Evolutionary conservation across 345 rosid species (phyloP).

Genomic region (Citrus mangshanensis): DNA sequence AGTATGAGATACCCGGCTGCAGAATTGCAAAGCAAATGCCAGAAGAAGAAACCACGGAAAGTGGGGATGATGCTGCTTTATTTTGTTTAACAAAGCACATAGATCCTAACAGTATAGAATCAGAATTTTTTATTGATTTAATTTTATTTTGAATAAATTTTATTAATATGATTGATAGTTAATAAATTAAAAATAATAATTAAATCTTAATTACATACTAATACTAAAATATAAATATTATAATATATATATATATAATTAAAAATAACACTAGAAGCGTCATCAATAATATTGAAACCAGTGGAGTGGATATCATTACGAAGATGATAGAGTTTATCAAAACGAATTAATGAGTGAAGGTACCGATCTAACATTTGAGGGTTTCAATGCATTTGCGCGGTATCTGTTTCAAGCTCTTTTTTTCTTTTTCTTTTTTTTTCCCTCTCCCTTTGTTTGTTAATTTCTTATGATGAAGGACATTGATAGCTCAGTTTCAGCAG

Average conservation of each 20-base stretch:
- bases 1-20: slow-evolving; percentile 12
- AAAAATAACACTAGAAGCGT: not conserved
- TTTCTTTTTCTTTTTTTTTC: not conserved
- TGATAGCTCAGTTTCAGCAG: too few species aligned
- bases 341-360: slow-evolving; percentile 12
- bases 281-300: not conserved
- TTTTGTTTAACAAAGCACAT: slow-evolving; percentile 4
- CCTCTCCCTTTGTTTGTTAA: too few species aligned
- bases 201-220: too few species aligned
- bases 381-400: not conserved
- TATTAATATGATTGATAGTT: too few species aligned
- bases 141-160: too few species aligned
- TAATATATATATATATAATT: too few species aligned
- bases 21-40: slow-evolving; percentile 10
- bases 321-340: not conserved
- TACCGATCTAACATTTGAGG: not conserved
- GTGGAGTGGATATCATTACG: not conserved
- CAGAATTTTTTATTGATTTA: too few species aligned
- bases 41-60: not conserved
- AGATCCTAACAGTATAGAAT: slow-evolving; percentile 9
- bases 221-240: too few species aligned
- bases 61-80: not conserved
- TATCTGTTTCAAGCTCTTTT: not conserved
- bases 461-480: not conserved
- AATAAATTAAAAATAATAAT: too few species aligned